phyloP scores from a whole-genome alignment of 352 stramenopile genomes.

The Phytophthora rubi region DNA sequence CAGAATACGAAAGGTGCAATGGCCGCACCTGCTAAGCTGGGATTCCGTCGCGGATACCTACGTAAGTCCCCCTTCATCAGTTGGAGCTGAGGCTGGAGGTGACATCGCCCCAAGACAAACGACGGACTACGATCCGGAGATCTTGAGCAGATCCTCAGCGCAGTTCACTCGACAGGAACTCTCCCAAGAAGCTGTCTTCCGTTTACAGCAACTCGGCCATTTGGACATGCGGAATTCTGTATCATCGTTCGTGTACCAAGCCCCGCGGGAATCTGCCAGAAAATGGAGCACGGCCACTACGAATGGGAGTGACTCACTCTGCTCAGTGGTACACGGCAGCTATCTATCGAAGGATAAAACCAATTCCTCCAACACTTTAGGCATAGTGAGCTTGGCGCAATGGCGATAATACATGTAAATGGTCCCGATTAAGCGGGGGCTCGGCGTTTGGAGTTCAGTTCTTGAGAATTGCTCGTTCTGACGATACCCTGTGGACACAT shows the following conservation, averaged over 20 bases:
- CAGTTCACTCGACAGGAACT: constrained; percentile 12
- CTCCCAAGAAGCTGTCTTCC: constrained; percentile 18
- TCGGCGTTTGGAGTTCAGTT: neutral
- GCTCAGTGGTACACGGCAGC: too few species aligned
- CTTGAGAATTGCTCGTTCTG: neutral
- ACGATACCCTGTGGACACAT: neutral
- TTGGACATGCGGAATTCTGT: constrained; percentile 23
- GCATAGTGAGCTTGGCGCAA: too few species aligned
- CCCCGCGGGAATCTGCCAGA: constrained; percentile 9
- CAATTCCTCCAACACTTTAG: too few species aligned
- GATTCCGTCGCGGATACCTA: constrained; percentile 25
- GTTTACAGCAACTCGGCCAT: constrained; percentile 22
- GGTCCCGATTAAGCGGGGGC: too few species aligned
- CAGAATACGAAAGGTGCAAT: neutral
- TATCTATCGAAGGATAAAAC: too few species aligned
- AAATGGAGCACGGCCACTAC: constrained; percentile 29
- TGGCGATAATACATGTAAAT: too few species aligned
- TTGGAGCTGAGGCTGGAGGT: constrained; percentile 12
- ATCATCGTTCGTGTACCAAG: constrained; percentile 25
- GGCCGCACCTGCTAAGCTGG: constrained; percentile 14
- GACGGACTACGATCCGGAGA: constrained; percentile 5
- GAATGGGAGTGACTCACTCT: constrained; percentile 7
- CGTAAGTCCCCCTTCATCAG: constrained; percentile 21
- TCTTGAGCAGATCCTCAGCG: constrained; percentile 6
- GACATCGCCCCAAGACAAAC: constrained; percentile 14